These are phyloP conservation scores for Rosa multiflora DNA, from an alignment of 306 rosid genomes.

Conservation along the genomic window DNA sequence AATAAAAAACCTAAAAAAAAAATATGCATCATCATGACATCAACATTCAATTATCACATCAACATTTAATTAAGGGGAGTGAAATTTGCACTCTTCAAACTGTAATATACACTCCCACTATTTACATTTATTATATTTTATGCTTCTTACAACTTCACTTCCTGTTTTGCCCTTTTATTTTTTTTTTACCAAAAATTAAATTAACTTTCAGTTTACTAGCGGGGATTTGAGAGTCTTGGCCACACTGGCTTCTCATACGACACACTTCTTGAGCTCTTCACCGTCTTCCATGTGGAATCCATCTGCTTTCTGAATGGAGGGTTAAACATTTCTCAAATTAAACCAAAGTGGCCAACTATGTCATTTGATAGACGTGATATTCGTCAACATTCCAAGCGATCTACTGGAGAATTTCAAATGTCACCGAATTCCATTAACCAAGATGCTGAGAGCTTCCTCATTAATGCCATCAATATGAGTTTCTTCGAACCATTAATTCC, in stretches of 20 bases:
- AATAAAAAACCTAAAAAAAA: too few relatives aligned
- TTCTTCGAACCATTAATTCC: slow-evolving; percentile 53
- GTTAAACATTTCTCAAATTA: slow-evolving; percentile 41
- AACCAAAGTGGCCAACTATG: slow-evolving; percentile 48
- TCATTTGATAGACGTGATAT: slow-evolving; percentile 36
- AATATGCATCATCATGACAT: too few relatives aligned
- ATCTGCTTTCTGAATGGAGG: slow-evolving; percentile 48
- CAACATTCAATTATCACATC: too few relatives aligned
- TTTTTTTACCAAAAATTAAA: too few relatives aligned
- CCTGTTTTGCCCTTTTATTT: too few relatives aligned
- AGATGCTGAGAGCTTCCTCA: slow-evolving; percentile 76
- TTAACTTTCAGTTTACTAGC: slow-evolving; percentile 15
- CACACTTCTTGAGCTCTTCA: slow-evolving; percentile 38
- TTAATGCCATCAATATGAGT: slow-evolving; percentile 79
- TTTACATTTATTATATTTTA: too few relatives aligned
- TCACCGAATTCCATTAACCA: slow-evolving; percentile 52
- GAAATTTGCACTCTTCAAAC: too few relatives aligned
- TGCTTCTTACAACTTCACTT: too few relatives aligned
- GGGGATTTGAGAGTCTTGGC: slow-evolving; percentile 74
- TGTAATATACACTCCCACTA: too few relatives aligned
- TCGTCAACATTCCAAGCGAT: slow-evolving; percentile 43
- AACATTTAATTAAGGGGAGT: too few relatives aligned
- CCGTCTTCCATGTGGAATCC: slow-evolving; percentile 56
- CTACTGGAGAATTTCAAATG: slow-evolving; percentile 39
- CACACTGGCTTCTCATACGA: slow-evolving; percentile 52